These are phyloP conservation scores for Eleusine coracana DNA, from an alignment of 176 grass and related monocot genomes.

Conservation along the genomic window DNA sequence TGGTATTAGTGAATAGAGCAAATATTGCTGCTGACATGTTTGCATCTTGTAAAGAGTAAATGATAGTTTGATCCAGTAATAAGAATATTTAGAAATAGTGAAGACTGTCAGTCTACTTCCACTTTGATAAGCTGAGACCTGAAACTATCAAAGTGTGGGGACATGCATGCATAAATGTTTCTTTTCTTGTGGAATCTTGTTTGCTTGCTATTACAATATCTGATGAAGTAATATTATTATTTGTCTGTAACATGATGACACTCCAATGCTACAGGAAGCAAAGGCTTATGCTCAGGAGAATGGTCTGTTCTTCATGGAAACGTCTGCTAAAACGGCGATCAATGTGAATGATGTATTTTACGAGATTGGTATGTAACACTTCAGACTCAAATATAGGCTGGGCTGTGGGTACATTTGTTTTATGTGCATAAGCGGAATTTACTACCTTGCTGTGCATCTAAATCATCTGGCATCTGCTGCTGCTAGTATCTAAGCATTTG, in stretches of 20 bases:
- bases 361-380: conserved; percentile 78
- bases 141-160: conserved; percentile 4
- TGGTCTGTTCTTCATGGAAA: conserved; percentile 88
- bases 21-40: not conserved
- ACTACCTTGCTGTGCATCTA: not conserved
- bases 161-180: not conserved
- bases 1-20: not conserved
- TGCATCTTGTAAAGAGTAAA: conserved; percentile 1
- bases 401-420: not conserved
- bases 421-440: not conserved
- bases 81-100: not conserved
- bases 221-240: not conserved
- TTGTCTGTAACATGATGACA: not conserved
- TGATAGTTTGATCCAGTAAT: not conserved
- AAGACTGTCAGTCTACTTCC: not conserved
- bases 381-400: not conserved
- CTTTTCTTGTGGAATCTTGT: conserved; percentile 9
- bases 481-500: not conserved
- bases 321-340: conserved; percentile 86
- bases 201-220: not conserved
- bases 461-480: not conserved
- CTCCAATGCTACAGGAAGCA: conserved; percentile 66
- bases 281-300: conserved; percentile 85
- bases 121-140: not conserved
- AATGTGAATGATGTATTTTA: conserved; percentile 94